Evolutionary conservation across 805 yeast species (phyloP).

Genomic region (Wickerhamiella azyma): DNA sequence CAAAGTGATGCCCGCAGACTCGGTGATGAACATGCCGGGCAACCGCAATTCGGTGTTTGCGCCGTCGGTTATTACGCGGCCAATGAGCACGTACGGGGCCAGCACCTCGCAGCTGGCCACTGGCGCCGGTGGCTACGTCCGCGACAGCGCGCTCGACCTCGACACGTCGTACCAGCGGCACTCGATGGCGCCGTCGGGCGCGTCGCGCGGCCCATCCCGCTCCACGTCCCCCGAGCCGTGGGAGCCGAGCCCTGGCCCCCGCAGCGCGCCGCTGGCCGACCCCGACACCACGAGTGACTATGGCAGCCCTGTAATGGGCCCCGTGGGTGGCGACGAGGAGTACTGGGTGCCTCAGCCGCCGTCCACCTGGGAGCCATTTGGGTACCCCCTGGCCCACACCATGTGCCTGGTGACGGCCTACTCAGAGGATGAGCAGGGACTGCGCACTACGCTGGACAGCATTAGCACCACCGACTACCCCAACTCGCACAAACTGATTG

Average conservation of each 20-base stretch:
- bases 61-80: constrained; percentile 16
- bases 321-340: constrained; percentile 28
- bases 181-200: too few species aligned
- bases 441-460: constrained; percentile 82
- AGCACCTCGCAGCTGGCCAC: too few species aligned
- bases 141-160: background rate
- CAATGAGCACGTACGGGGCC: constrained; percentile 11
- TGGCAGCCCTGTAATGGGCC: constrained; percentile 14
- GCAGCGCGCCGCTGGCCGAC: background rate
- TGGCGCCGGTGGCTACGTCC: background rate
- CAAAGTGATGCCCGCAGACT: constrained; percentile 24
- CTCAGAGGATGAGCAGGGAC: constrained; percentile 78
- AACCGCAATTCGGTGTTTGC: constrained; percentile 11
- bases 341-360: constrained; percentile 89
- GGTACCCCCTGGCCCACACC: constrained; percentile 61
- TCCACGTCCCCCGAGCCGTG: too few species aligned
- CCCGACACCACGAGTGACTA: constrained; percentile 8
- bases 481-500: constrained; percentile 77
- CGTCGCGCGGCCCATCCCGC: too few species aligned
- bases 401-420: constrained; percentile 81
- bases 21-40: constrained; percentile 16
- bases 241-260: constrained; percentile 4
- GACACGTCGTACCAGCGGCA: constrained; percentile 21
- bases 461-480: constrained; percentile 92
- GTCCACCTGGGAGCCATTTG: constrained; percentile 72